Base-by-base conservation (phyloP, 768 basidiomycete species). In the Mycena leptocephala region DNA sequence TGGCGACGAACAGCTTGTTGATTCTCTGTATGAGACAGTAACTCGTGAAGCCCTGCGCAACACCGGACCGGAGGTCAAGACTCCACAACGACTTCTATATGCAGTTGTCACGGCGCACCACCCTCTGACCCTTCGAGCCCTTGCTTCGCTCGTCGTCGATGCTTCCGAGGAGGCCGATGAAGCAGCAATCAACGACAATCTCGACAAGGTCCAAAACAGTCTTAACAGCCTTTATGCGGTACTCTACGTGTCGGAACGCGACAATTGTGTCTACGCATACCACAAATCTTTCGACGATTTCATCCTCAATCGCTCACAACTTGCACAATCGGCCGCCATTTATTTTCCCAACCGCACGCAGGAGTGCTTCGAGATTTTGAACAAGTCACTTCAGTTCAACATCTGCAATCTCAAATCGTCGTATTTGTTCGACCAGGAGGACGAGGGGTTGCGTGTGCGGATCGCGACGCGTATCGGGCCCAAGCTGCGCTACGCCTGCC, bases 251-350 rank as follows among this genome's bases (percentile, higher is more conserved):
- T 56, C 68, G 16, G 10, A 22, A 16, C 35, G 37, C 7, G 68
- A 70, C 39, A 28, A 43, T 1, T 41, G 68, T 18, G 26, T 70
- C 33, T 70, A 70, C 26, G 7, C 28, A 41, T 70, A 59, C n/a
- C 68, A 70, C 56, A 70, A 70, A 30, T 70, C 68, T 5, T 70
- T 70, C n/a, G 53, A 58, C 16, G 68, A 70, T 24, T 70, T 70
- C 33, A 41, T 70, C 32, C 35, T 58, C 33, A 43, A 37, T 13
- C 32, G 26, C 20, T 43, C 28, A 26, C 28, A 33, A 35, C 39
- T 46, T 37, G 46, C 58, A 28, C 26, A 55, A 28, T 30, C 53
- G 16, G 53, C 53, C 11, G 53, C 53, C 24, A 16, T 26, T 28
- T 55, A 55, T 55, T 71, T 71, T 48, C 14, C 59, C 39, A 59